These are phyloP conservation scores for Litchi chinensis DNA, from an alignment of 345 rosid species.

Conservation along the genomic window DNA sequence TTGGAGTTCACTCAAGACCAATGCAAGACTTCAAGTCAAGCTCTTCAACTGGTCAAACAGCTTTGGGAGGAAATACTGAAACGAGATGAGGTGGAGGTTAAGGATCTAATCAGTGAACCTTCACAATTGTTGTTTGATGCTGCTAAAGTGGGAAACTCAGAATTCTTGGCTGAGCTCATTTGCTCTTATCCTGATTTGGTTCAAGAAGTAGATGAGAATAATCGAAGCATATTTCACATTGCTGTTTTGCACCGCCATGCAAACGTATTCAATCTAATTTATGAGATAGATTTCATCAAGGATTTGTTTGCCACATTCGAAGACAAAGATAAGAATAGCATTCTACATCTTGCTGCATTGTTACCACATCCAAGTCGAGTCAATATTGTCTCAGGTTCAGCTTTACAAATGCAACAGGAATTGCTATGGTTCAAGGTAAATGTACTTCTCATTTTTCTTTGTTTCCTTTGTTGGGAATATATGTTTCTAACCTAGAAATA, in stretches of 20 bases:
- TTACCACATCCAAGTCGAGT: constrained; percentile 8
- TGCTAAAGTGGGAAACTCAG: not conserved
- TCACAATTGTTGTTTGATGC: not conserved
- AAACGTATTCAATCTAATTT: no score
- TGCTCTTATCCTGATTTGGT: constrained; percentile 14
- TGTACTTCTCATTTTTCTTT: not conserved
- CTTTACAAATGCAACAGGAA: constrained; percentile 26
- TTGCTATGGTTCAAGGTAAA: constrained; percentile 26
- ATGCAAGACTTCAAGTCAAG: not conserved
- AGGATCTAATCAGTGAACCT: not conserved
- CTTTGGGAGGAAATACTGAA: not conserved
- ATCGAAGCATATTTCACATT: constrained; percentile 21
- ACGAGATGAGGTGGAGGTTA: not conserved
- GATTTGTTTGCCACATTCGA: no score
- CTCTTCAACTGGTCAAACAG: not conserved
- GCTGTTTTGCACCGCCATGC: no score
- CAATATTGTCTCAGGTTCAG: constrained; percentile 21
- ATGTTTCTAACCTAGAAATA: no score
- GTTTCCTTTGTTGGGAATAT: no score
- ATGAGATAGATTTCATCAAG: no score
- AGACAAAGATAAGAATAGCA: not conserved
- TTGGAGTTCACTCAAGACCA: not conserved
- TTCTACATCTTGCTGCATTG: constrained; percentile 30
- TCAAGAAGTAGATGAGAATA: constrained; percentile 13
- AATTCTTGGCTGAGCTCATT: constrained; percentile 6